phyloP scores from a whole-genome alignment of 2,329 filamentous ascomycete genomes.

The Biscogniauxia marginata region DNA sequence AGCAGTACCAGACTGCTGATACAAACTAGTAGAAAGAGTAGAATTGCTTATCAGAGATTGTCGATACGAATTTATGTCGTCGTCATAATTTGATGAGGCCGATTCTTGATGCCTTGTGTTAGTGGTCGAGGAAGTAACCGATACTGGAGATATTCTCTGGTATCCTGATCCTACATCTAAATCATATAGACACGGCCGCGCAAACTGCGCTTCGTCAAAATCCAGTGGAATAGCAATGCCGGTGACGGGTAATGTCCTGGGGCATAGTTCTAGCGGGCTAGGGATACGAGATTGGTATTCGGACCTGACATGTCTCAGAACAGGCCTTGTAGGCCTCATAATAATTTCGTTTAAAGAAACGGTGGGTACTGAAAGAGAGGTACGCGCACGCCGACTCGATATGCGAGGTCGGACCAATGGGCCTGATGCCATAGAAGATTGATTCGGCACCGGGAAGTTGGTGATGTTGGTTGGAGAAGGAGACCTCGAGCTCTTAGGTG shows the following conservation, averaged over 20 bases:
- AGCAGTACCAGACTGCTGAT: conserved; percentile 17
- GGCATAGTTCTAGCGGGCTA: background rate
- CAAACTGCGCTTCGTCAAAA: background rate
- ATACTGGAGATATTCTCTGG: background rate
- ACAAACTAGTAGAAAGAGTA: conserved; percentile 14
- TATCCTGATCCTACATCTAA: background rate
- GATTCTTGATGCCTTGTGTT: conserved; percentile 2
- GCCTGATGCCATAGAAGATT: background rate
- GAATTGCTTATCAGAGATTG: conserved; percentile 16
- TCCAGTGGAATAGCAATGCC: background rate
- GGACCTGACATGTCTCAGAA: conserved; percentile 1
- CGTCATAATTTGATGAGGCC: conserved; percentile 2
- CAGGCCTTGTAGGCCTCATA: conserved; percentile 16
- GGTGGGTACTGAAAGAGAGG: conserved; percentile 11
- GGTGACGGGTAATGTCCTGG: background rate
- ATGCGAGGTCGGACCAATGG: conserved; percentile 17
- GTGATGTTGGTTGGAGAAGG: conserved; percentile 19
- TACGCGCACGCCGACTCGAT: conserved; percentile 22
- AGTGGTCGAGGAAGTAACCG: conserved; percentile 1
- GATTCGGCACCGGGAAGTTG: conserved; percentile 6
- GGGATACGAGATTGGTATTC: background rate
- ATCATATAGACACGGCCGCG: background rate
- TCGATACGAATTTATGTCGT: conserved; percentile 7
- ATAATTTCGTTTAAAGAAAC: conserved; percentile 25
- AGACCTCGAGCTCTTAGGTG: conserved; percentile 23